Evolutionary conservation across 2,329 filamentous ascomycete species (phyloP).

Genomic region (Penicillium nordicum): DNA sequence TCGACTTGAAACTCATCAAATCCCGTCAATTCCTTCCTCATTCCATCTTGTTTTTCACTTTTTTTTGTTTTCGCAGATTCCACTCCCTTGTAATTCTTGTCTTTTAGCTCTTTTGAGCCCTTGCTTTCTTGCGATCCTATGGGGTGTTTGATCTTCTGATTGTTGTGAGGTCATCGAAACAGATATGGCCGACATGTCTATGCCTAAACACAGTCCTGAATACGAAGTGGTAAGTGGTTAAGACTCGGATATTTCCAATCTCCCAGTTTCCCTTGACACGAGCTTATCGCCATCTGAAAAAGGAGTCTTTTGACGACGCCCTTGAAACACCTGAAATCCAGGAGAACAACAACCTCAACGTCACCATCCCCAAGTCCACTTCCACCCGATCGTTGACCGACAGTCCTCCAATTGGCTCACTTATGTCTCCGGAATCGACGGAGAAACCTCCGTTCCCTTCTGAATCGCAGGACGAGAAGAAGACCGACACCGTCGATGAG

Average conservation of each 20-base stretch:
- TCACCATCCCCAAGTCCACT: conserved; percentile 37
- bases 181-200: conserved; percentile 32
- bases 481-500: conserved; percentile 8
- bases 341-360: conserved; percentile 24
- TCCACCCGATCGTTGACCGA: conserved; percentile 62
- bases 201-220: conserved; percentile 41
- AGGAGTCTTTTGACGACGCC: conserved; percentile 84
- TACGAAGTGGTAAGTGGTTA: conserved; percentile 40
- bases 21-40: conserved; percentile 16
- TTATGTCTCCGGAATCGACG: conserved; percentile 36
- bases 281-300: conserved; percentile 17
- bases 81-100: neutral
- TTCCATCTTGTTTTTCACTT: neutral
- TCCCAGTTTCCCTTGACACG: conserved; percentile 8
- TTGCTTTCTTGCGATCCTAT: conserved; percentile 14
- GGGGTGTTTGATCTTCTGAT: conserved; percentile 17
- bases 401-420: conserved; percentile 40
- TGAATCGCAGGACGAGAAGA: conserved; percentile 26
- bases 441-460: conserved; percentile 31
- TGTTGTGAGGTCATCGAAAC: conserved; percentile 14
- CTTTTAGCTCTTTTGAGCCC: conserved; percentile 1
- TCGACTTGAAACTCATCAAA: conserved; percentile 17
- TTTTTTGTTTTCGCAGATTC: neutral
- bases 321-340: conserved; percentile 42
- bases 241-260: neutral